Evolutionary conservation across 768 basidiomycete species (phyloP).

Genomic region (Tylopilus plumbeoviolaceoides): DNA sequence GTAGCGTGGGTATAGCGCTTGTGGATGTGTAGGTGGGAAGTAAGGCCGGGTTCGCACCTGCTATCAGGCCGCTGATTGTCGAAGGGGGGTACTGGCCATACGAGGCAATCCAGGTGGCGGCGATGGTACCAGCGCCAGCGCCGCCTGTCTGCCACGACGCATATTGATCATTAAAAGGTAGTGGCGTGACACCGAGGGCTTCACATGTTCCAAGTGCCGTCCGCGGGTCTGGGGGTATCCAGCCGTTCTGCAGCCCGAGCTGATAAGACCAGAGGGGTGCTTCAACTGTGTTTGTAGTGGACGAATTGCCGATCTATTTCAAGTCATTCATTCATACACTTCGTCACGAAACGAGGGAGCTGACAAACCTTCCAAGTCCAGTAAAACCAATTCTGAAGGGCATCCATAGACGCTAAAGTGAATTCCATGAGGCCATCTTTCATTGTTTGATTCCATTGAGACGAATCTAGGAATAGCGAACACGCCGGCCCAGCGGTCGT

Average conservation of each 20-base stretch:
- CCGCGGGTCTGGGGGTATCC: conserved; percentile 75
- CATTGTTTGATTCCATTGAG: conserved; percentile 47
- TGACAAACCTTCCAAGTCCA: conserved; percentile 70
- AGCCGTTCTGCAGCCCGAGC: conserved; percentile 67
- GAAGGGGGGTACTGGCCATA: conserved; percentile 54
- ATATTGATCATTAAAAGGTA: conserved; percentile 50
- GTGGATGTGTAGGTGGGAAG: conserved; percentile 67
- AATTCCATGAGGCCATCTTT: conserved; percentile 52
- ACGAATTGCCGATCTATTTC: conserved; percentile 53
- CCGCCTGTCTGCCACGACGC: conserved; percentile 69
- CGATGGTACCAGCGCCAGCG: conserved; percentile 48
- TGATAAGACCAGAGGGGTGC: conserved; percentile 69
- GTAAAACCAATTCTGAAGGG: conserved; percentile 65
- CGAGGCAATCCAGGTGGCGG: conserved; percentile 35
- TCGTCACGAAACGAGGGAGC: neutral
- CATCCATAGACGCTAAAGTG: conserved; percentile 59
- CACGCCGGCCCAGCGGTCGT: conserved; percentile 32
- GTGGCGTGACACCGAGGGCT: conserved; percentile 42
- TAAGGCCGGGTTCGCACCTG: conserved; percentile 30
- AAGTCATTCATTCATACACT: neutral
- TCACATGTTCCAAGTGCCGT: conserved; percentile 61
- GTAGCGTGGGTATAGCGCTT: conserved; percentile 51
- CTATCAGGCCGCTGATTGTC: conserved; percentile 42
- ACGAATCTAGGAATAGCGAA: conserved; percentile 45
- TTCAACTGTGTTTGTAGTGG: conserved; percentile 43